Evolutionary conservation across 371 early-diverging fungal species (phyloP).

Genomic region (Chytridiales sp.): DNA sequence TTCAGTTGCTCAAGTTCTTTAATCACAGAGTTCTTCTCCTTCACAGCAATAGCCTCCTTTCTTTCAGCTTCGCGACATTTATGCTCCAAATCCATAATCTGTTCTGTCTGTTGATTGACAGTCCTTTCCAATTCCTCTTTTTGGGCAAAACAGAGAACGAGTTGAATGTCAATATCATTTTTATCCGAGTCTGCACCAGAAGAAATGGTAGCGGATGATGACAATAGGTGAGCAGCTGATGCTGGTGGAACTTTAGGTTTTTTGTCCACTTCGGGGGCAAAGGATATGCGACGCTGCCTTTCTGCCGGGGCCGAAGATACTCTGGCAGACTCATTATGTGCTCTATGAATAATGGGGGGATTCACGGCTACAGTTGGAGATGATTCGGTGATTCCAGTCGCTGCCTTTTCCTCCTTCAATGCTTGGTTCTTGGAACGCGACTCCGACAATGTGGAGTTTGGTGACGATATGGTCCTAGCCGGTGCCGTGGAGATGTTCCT

Average conservation of each 20-base stretch:
- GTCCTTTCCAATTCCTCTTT: constrained; percentile 13
- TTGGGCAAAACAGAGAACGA: background rate
- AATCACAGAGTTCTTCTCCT: constrained; percentile 14
- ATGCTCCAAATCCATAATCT: constrained; percentile 26
- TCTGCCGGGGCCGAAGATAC: constrained; percentile 24
- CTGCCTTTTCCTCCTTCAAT: too few species aligned
- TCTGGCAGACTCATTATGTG: too few species aligned
- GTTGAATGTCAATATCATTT: background rate
- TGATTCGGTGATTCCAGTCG: too few species aligned
- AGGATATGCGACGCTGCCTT: constrained; percentile 21
- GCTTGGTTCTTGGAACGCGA: too few species aligned
- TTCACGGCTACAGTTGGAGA: too few species aligned
- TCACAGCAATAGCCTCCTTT: constrained; percentile 18
- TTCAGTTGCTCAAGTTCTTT: constrained; percentile 29
- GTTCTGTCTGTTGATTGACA: constrained; percentile 28
- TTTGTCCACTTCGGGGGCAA: constrained; percentile 23
- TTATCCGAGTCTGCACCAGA: background rate
- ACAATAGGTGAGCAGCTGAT: background rate
- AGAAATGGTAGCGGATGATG: constrained; percentile 3
- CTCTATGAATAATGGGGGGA: too few species aligned
- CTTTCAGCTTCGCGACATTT: constrained; percentile 20
- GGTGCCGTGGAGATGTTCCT: too few species aligned
- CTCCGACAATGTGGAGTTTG: too few species aligned
- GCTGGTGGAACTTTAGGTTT: background rate
- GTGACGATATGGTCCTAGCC: too few species aligned